Base-by-base conservation (phyloP, 2,329 filamentous ascomycete genomes). In the Sclerotinia sclerotiorum region DNA sequence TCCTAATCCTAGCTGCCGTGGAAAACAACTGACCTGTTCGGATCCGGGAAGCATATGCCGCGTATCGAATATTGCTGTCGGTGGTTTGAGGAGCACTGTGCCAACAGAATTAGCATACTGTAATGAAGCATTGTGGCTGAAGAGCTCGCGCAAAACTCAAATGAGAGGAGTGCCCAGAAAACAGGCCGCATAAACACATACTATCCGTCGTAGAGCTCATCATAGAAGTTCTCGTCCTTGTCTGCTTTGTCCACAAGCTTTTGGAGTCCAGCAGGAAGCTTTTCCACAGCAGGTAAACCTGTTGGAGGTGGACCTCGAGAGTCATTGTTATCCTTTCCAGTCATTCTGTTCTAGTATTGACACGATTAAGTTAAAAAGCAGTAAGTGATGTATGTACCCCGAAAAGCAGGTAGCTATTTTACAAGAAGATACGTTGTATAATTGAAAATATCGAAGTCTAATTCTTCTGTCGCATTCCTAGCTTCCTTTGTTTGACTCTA, bases 61-160 rank as follows among this genome's bases (percentile, higher is more conserved):
- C 94, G 81, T 98, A 99, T 76, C 95, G 91, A 76, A 97, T 82
- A 74, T 88, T 90, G 74, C 88, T 91, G 67, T 97, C 92, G 69
- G 93, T 97, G 6, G 93, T 91, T 74, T 96, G 90, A 68, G 88
- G 85, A 19, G 85, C 87, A 76, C 90, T 92, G 77, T 70, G 52
- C 69, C 64, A 68, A 71, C 44, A 44, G 35, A 57, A 65, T 68
- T 64, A 52, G 67, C 32, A 56, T 56, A 21, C 39, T 24, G 48
- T n/a, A 32, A 57, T 15, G 27, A 51, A 39, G 10, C 17, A n/a
- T 35, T 6, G 32, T 39, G n/a, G 29, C 32, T 65, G 13, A 24
- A 13, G 44, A 49, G 44, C 21, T 17, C 15, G 32, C 27, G 27
- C 51, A 2, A 19, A 39, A n/a, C 13, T 19, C 29, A 24, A 44